Evolutionary conservation across 2,329 filamentous ascomycete genomes (phyloP).

Genomic region (Aspergillus sp.): DNA sequence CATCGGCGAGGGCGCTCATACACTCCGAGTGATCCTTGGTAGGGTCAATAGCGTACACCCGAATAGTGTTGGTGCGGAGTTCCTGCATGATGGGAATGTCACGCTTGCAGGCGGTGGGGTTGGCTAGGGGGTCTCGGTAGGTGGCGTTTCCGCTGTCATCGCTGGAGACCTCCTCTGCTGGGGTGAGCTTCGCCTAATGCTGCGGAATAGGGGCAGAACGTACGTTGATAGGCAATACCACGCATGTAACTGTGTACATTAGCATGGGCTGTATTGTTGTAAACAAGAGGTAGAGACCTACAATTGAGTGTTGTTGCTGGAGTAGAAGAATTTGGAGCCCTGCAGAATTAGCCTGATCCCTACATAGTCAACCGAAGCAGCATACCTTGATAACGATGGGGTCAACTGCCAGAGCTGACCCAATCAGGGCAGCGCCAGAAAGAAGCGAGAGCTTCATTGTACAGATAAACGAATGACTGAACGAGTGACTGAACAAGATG

Average conservation of each 20-base stretch:
- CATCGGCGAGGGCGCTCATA: constrained; percentile 71
- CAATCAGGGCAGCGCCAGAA: neutral
- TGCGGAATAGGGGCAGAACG: constrained; percentile 10
- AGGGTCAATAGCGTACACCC: constrained; percentile 84
- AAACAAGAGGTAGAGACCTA: constrained; percentile 48
- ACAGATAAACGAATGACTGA: neutral
- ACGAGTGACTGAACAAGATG: neutral
- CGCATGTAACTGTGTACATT: constrained; percentile 62
- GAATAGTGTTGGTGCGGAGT: constrained; percentile 81
- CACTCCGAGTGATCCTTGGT: constrained; percentile 67
- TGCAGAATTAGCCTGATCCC: constrained; percentile 23
- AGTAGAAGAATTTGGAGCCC: constrained; percentile 80
- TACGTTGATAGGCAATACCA: constrained; percentile 82
- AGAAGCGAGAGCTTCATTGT: constrained; percentile 1
- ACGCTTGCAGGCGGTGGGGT: constrained; percentile 63
- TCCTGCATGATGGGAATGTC: constrained; percentile 73
- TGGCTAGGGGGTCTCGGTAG: constrained; percentile 75
- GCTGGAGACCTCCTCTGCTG: constrained; percentile 50
- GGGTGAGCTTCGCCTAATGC: constrained; percentile 6
- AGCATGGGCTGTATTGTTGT: constrained; percentile 8
- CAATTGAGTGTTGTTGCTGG: constrained; percentile 67
- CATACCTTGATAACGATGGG: constrained; percentile 57
- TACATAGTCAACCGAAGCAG: neutral
- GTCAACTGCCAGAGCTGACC: constrained; percentile 11
- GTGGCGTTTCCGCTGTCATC: constrained; percentile 46